phyloP scores from a whole-genome alignment of 164 flowering plant genomes.

The Saururus chinensis region DNA sequence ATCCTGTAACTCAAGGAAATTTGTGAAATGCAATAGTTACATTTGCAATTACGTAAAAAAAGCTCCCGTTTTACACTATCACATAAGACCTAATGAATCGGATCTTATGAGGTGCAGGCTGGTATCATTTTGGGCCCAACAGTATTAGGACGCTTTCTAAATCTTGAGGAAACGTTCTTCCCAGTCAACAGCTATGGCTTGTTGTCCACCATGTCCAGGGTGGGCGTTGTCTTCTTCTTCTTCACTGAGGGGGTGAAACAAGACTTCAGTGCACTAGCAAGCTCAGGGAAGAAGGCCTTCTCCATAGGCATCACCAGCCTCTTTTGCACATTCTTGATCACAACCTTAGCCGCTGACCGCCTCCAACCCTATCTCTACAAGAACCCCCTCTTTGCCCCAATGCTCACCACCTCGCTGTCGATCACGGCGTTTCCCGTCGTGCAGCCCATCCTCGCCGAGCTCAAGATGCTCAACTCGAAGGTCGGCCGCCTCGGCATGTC shows the following conservation, averaged over 20 bases:
- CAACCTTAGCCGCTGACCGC: not conserved
- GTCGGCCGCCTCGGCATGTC: slow-evolving; percentile 42
- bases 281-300: slow-evolving; percentile 24
- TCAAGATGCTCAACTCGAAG: slow-evolving; percentile 56
- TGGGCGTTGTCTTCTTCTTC: slow-evolving; percentile 39
- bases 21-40: too few species aligned
- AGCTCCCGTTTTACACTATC: too few species aligned
- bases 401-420: slow-evolving; percentile 17
- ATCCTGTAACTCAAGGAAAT: too few species aligned
- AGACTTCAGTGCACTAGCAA: slow-evolving; percentile 24
- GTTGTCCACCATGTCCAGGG: slow-evolving; percentile 24
- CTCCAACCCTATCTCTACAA: slow-evolving; percentile 12
- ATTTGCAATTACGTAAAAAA: too few species aligned
- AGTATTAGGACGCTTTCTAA: slow-evolving; percentile 25
- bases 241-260: slow-evolving; percentile 46
- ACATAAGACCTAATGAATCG: not conserved
- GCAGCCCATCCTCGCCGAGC: slow-evolving; percentile 34
- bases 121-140: slow-evolving; percentile 63
- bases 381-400: slow-evolving; percentile 15
- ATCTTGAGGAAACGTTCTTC: slow-evolving; percentile 16
- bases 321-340: slow-evolving; percentile 9
- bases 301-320: slow-evolving; percentile 20
- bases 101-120: not conserved
- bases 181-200: slow-evolving; percentile 20
- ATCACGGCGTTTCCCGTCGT: slow-evolving; percentile 42